Base-by-base conservation (phyloP, 2,329 filamentous ascomycete genomes). In the Paecilomyces niveus region DNA sequence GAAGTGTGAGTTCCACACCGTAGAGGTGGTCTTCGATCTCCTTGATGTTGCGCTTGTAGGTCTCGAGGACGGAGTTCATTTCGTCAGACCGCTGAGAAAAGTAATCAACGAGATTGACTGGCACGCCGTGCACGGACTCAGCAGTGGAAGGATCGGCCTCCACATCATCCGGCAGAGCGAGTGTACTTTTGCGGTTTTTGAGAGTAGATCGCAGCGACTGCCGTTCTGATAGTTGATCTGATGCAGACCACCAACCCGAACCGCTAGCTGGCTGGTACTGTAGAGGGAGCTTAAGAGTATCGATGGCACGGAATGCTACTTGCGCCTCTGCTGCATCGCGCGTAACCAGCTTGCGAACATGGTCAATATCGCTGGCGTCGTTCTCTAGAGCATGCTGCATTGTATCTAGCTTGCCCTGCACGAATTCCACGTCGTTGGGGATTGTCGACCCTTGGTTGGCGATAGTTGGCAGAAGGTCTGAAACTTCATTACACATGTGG, bases 241-340 rank as follows among this genome's bases (percentile, higher is more conserved):
- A 68, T 22, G 67, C 65, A 21, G 73, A 72, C 72, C 74, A 76
- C 74, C 74, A 76, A 21, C 73, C 70, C 58, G 68, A 63, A 29
- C 68, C 69, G 15, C 72, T 66, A 8, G 71, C 71, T 58, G 83
- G 82, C 65, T 86, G 84, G 68, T 84, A 87, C 63, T 85, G 81
- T 54, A 79, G 67, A 1, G 90, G 89, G 15, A 92, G 79, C 65
- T 87, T 86, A 57, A 92, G 79, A 67, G 90, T 90, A 67, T 91
- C 87, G 32, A 90, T 85, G 22, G 87, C 87, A 58, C 87, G 84
- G 78, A 90, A 89, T 61, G 84, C 85, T 57, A 90, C 81, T 63
- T 86, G 84, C 8, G 88, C 87, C 64, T 92, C 87, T 39, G 85
- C 82, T 24, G 83, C 85, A 69, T 90, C 89, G 61, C 84, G 83